Evolutionary conservation across 1,284 basidiomycete genomes (phyloP).

Genomic region (Cutaneotrichosporon sp.): DNA sequence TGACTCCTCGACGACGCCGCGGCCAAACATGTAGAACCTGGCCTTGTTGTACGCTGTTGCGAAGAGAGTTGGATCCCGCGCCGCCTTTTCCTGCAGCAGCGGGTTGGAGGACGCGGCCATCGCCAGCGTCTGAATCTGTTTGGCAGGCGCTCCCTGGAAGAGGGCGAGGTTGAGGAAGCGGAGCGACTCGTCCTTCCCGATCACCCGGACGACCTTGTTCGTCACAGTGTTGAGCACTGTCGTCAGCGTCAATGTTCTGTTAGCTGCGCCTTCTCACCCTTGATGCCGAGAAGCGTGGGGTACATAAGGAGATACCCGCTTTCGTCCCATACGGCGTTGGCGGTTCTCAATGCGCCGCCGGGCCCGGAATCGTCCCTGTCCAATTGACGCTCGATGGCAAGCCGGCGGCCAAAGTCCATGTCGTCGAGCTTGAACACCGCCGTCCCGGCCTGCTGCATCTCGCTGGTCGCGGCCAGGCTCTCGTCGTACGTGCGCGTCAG

Average conservation of each 20-base stretch:
- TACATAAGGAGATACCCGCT: slow-evolving; percentile 91
- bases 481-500: slow-evolving; percentile 92
- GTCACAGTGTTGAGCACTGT: slow-evolving; percentile 90
- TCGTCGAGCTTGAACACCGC: slow-evolving; percentile 88
- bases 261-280: too few relatives aligned
- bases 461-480: slow-evolving; percentile 81
- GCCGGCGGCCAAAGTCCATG: slow-evolving; percentile 97
- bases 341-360: slow-evolving; percentile 55
- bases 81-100: slow-evolving; percentile 73
- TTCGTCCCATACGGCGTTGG: slow-evolving; percentile 93
- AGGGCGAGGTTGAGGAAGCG: slow-evolving; percentile 83
- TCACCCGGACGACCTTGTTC: slow-evolving; percentile 80
- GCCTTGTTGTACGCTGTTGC: slow-evolving; percentile 88
- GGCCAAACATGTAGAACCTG: slow-evolving; percentile 96
- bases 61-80: slow-evolving; percentile 85
- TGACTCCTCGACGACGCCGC: slow-evolving; percentile 81
- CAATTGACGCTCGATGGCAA: slow-evolving; percentile 87
- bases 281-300: slow-evolving; percentile 88
- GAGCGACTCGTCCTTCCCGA: slow-evolving; percentile 92
- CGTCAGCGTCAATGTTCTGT: too few relatives aligned
- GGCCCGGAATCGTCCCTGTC: slow-evolving; percentile 52
- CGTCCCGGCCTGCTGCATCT: slow-evolving; percentile 95
- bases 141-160: slow-evolving; percentile 89
- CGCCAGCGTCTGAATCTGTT: slow-evolving; percentile 79
- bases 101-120: slow-evolving; percentile 96